phyloP scores from a whole-genome alignment of 495 filamentous ascomycete species.

The Penicillium samsonianum region DNA sequence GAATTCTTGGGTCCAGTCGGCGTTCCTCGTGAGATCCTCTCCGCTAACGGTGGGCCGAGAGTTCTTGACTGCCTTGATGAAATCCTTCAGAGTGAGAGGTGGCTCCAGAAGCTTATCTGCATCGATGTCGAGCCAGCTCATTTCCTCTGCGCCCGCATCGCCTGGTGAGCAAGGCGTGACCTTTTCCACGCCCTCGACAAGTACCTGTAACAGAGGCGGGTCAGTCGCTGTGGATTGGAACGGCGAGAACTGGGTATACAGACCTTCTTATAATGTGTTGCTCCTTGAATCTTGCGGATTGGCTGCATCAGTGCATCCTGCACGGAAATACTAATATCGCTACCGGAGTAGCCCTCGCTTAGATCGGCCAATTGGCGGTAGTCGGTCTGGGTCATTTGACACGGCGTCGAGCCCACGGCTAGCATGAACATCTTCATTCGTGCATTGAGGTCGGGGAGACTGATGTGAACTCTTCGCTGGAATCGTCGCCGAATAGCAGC shows the following conservation, averaged over 20 bases:
- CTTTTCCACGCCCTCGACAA: conserved; percentile 69
- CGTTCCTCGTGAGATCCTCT: conserved; percentile 78
- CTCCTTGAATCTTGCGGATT: conserved; percentile 94
- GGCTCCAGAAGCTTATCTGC: conserved; percentile 84
- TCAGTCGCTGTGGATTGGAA: background rate
- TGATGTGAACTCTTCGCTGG: conserved; percentile 94
- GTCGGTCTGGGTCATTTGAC: conserved; percentile 76
- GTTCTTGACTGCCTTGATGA: conserved; percentile 86
- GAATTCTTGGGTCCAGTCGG: conserved; percentile 96
- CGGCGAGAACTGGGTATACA: conserved; percentile 16
- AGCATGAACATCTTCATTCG: conserved; percentile 98
- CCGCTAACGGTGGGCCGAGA: conserved; percentile 85
- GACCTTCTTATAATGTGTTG: conserved; percentile 97
- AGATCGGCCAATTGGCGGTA: conserved; percentile 75
- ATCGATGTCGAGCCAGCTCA: conserved; percentile 88
- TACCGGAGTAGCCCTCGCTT: conserved; percentile 92
- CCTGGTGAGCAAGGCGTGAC: conserved; percentile 94
- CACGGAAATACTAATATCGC: conserved; percentile 93
- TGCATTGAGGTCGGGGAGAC: conserved; percentile 81
- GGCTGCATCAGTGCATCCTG: conserved; percentile 99
- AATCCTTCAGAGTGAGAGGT: conserved; percentile 83
- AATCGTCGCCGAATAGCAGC: conserved; percentile 97
- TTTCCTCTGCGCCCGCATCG: conserved; percentile 79
- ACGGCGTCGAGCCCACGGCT: conserved; percentile 85
- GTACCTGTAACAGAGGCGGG: conserved; percentile 54